Evolutionary conservation across 345 rosid species (phyloP).

Genomic region (Eutrema yunnanense): DNA sequence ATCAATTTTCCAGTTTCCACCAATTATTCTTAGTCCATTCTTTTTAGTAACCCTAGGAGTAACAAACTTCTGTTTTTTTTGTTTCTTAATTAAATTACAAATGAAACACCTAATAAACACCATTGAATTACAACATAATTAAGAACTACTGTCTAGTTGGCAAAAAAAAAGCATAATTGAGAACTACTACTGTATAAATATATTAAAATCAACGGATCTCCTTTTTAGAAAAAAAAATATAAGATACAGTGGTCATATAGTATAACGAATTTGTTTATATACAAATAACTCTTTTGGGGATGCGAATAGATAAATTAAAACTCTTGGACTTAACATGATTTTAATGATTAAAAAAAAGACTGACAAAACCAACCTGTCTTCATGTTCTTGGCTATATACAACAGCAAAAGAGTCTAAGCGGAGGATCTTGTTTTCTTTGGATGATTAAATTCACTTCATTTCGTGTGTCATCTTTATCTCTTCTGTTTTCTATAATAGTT

Average conservation of each 20-base stretch:
- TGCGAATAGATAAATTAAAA: not conserved
- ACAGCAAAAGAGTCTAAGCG: slow-evolving; percentile 19
- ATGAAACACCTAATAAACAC: not conserved
- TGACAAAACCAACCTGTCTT: slow-evolving; percentile 32
- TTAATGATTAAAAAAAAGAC: not conserved
- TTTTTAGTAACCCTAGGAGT: not conserved
- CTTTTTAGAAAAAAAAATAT: not conserved
- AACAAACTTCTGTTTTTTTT: not conserved
- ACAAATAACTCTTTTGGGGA: not conserved
- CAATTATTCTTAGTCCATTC: not conserved
- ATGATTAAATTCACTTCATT: slow-evolving; percentile 25
- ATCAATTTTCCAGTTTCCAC: not conserved
- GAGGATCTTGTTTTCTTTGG: not conserved
- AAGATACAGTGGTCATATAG: not conserved
- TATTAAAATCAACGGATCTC: not conserved
- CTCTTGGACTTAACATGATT: slow-evolving; percentile 2
- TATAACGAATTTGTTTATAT: not conserved
- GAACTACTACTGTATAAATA: not conserved
- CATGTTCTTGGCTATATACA: slow-evolving; percentile 26
- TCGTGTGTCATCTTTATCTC: slow-evolving; percentile 32
- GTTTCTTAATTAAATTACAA: not conserved
- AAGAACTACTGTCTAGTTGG: not conserved
- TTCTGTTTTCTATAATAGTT: slow-evolving; percentile 12
- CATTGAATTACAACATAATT: not conserved
- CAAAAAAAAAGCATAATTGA: not conserved